A percentile compares a stretch with the other conserved stretches of the same genome.
These are phyloP conservation scores for Silene noctiflora DNA, from an alignment of 179 eudicot species.

Conservation along the genomic window DNA sequence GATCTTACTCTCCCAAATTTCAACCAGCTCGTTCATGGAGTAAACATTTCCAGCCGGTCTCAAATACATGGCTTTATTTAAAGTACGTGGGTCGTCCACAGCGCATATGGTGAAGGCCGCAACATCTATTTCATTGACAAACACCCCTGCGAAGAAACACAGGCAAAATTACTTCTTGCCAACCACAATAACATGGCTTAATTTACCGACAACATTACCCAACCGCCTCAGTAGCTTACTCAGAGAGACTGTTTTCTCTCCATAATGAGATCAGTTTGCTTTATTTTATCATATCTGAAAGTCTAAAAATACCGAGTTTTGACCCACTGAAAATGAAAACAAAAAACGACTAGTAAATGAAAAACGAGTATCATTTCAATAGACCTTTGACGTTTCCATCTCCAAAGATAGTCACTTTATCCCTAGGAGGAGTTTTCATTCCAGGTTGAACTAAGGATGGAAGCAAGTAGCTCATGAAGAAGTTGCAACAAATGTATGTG, in stretches of 20 bases:
- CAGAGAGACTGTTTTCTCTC: too few relatives aligned
- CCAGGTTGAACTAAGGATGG: slow-evolving; percentile 88
- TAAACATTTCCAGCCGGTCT: slow-evolving; percentile 73
- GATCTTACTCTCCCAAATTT: slow-evolving; percentile 74
- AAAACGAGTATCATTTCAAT: background rate
- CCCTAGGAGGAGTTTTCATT: slow-evolving; percentile 64
- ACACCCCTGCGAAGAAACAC: slow-evolving; percentile 48
- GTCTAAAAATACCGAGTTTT: too few relatives aligned
- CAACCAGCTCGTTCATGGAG: slow-evolving; percentile 69
- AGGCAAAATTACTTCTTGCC: background rate
- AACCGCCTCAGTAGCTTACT: too few relatives aligned
- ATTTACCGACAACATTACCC: too few relatives aligned
- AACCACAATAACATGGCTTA: background rate
- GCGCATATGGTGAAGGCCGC: slow-evolving; percentile 76
- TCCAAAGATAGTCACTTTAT: slow-evolving; percentile 64
- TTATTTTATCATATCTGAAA: too few relatives aligned
- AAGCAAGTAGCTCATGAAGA: slow-evolving; percentile 68
- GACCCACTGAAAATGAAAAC: too few relatives aligned
- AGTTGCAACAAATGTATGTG: slow-evolving; percentile 75
- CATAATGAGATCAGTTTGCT: too few relatives aligned
- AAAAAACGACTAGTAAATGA: background rate
- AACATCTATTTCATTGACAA: slow-evolving; percentile 72
- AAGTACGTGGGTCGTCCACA: slow-evolving; percentile 79
- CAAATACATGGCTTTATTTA: slow-evolving; percentile 65
- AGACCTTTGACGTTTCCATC: slow-evolving; percentile 76